Base-by-base conservation (phyloP, 2,329 filamentous ascomycete species). In the Botryotinia calthae region DNA sequence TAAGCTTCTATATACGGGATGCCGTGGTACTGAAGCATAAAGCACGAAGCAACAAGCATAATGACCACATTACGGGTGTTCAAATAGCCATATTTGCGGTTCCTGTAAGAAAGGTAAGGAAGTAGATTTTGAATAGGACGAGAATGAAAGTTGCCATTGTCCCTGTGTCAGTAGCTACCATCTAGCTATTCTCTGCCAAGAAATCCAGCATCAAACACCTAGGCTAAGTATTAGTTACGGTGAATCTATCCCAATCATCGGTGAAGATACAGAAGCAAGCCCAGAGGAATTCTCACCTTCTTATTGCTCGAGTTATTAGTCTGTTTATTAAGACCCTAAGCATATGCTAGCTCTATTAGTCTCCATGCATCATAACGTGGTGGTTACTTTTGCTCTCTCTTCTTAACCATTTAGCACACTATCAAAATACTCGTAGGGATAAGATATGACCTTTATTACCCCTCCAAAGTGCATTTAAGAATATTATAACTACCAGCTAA, bases 1-100 rank as follows among this genome's bases (percentile, higher is more conserved):
- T n/a, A 1, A n/a, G 1, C 10, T n/a, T n/a, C 0, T 25, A n/a
- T 2, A 6, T n/a, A n/a, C 1, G 10, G 10, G 4, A n/a, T 51
- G 25, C 2, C 1, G 10, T 25, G 48, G 2, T 2, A n/a, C 4
- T 12, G n/a, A n/a, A 51, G 4, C 25, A 51, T 14, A 12, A n/a
- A 51, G 1, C 4, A 51, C 10, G 7, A 3, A 51, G 25, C 0
- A 14, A 51, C 10, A 51, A n/a, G 25, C 4, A 7, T 14, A 0
- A 2, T n/a, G 12, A 22, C 48, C 4, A n/a, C 7, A 14, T n/a
- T n/a, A 3, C 5, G 4, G 0, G 48, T 51, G 22, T 14, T 14
- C 5, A 51, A 25, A 51, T 1, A 51, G n/a, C 1, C 1, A 1
- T 0, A 14, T n/a, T 14, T 1, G 25, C 2, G 25, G 48, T n/a